phyloP scores from a whole-genome alignment of 2,329 filamentous ascomycete species.

The Exophiala mesophila region DNA sequence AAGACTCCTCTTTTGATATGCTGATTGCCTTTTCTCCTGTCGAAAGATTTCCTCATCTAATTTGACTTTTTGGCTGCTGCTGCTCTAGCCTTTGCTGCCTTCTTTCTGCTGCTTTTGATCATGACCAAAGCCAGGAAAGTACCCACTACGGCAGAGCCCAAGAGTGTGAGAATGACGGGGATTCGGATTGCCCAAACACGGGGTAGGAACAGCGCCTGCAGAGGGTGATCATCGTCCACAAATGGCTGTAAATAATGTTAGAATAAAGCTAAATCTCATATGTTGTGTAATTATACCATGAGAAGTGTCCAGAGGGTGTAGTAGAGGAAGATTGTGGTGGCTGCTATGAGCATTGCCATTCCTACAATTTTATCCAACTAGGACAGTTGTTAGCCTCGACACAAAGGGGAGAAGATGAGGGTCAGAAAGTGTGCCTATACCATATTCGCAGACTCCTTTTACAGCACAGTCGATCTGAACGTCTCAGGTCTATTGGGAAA shows the following conservation, averaged over 20 bases:
- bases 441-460: too few species aligned
- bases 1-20: too few species aligned
- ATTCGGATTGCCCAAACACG: conserved; percentile 99
- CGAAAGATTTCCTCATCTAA: conserved; percentile 13
- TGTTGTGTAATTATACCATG: too few species aligned
- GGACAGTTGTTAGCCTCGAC: not conserved
- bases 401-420: too few species aligned
- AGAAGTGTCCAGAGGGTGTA: conserved; percentile 97
- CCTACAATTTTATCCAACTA: conserved; percentile 88
- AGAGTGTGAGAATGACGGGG: conserved; percentile 89
- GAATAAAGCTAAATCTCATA: too few species aligned
- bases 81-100: conserved; percentile 86
- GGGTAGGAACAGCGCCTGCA: conserved; percentile 92
- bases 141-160: conserved; percentile 88
- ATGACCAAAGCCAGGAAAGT: conserved; percentile 96
- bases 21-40: too few species aligned
- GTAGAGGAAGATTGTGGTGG: conserved; percentile 74
- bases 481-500: too few species aligned
- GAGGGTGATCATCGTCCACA: conserved; percentile 87
- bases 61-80: conserved; percentile 63
- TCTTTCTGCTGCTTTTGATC: conserved; percentile 98
- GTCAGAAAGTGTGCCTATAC: too few species aligned
- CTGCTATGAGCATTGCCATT: conserved; percentile 69
- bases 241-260: conserved; percentile 64
- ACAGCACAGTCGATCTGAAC: too few species aligned